Base-by-base conservation (phyloP, 129 eudicot species). In the carrot (Daucus carota) region DNA sequence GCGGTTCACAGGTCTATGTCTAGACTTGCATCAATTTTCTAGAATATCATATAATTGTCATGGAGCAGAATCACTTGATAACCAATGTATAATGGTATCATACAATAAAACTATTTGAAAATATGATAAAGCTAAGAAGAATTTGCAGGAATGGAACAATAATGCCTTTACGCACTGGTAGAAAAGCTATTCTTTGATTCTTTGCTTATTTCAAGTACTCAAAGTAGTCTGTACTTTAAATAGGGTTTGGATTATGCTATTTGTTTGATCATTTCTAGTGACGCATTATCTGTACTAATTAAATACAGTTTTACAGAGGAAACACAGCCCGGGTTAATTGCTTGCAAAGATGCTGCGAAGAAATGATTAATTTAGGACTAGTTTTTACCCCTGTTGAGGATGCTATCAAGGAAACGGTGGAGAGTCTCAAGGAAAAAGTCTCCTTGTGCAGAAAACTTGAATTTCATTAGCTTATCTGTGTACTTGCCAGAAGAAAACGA, bases 301-400 rank as follows among this genome's bases (percentile, higher is more conserved):
- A 7, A 8, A 46, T 77, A 59, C 89, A 92, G 96, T 77, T 92
- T 89, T 84, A 59, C 47, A 15, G 88, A 87, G 29, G 92, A 92
- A 83, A 92, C 97, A 40, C 96, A 92, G 59, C 86, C 88, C 7
- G 92, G 96, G 0, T 72, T 92, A 72, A 75, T 81, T 84, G 75
- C 85, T 77, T 89, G 96, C 80, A 48, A 89, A 77, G 88, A 89
- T 72, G 96, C 92, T 74, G 90, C 96, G 26, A 85, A 84, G 86
- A 92, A 77, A 85, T 89, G 77, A 92, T 85, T 63, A 82, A 85
- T 75, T 83, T 92, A 48, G 91, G 97, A 74, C 83, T 92, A 65
- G 84, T 73, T 12, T 92, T 89, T 73, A 89, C 86, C 34, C 87
- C 97, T 3, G 69, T 89, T 43, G 92, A 92, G 79, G 91, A 85